Percentiles rank a stretch among this genome's conserved stretches.
Conservation (phyloP, 257 asterid genomes). For the Solanum ossicruentum region DNA sequence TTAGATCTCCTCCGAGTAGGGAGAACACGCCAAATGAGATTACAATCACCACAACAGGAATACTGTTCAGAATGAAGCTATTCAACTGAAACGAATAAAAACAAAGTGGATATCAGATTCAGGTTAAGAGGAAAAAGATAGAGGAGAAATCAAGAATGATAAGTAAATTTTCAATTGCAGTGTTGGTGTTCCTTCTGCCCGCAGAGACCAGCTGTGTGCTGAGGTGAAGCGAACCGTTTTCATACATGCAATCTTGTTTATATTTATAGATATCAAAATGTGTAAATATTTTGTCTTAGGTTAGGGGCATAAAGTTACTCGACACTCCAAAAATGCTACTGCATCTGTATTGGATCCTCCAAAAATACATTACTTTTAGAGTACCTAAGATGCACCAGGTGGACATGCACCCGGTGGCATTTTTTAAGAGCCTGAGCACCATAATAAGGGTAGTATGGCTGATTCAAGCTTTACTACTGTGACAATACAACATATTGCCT, state of each 20-base stretch:
- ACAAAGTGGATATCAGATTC: not conserved
- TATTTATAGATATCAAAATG: not conserved
- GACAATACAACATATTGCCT: not conserved
- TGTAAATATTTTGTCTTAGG: not conserved
- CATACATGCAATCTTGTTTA: not conserved
- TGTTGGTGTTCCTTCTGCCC: not conserved
- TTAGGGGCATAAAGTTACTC: not conserved
- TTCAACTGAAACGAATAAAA: constrained; percentile 48
- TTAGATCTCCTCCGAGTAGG: constrained; percentile 83
- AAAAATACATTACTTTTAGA: not conserved
- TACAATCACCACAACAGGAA: constrained; percentile 90
- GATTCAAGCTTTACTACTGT: not conserved
- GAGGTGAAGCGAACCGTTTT: not conserved
- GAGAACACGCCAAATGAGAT: constrained; percentile 75
- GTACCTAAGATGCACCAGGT: not conserved
- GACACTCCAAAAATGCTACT: not conserved
- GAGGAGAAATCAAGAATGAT: not conserved
- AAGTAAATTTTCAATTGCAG: not conserved
- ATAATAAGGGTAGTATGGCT: not conserved
- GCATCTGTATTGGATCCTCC: not conserved
- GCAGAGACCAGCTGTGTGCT: not conserved
- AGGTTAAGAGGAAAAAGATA: not conserved
- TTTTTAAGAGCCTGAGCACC: not conserved
- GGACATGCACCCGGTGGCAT: not conserved
- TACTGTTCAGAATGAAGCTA: constrained; percentile 70